These are phyloP conservation scores for Orbilia ellipsospora DNA, from an alignment of 2,329 filamentous ascomycete species.

Conservation along the genomic window DNA sequence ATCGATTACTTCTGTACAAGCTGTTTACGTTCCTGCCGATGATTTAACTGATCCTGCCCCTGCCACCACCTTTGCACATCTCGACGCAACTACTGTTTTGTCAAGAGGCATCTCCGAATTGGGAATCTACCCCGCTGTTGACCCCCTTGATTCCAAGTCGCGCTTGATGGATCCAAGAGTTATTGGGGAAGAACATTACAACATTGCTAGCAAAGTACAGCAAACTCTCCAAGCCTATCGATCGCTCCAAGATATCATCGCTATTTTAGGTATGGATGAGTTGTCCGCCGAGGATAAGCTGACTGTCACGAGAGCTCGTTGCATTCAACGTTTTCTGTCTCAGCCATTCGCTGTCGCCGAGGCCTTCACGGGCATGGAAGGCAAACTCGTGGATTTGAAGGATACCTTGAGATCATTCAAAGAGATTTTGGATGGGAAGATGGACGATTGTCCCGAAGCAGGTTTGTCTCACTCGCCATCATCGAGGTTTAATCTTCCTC, in stretches of 20 bases:
- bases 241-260: constrained; percentile 99
- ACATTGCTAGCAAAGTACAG: constrained; percentile 92
- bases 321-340: constrained; percentile 99
- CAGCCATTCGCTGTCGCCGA: constrained; percentile 95
- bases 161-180: constrained; percentile 99
- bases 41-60: constrained; percentile 99
- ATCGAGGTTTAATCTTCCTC: no score
- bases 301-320: constrained; percentile 99
- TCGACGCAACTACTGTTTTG: constrained; percentile 99
- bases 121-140: constrained; percentile 99
- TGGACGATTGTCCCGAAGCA: constrained; percentile 94
- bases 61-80: constrained; percentile 98
- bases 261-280: constrained; percentile 99
- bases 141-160: constrained; percentile 99
- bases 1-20: constrained; percentile 99
- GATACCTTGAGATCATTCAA: constrained; percentile 98
- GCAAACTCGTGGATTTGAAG: constrained; percentile 96
- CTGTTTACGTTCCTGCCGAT: constrained; percentile 99
- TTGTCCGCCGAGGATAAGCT: constrained; percentile 99
- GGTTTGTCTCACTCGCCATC: constrained; percentile 62
- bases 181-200: constrained; percentile 97
- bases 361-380: constrained; percentile 84
- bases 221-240: constrained; percentile 99
- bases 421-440: constrained; percentile 93
- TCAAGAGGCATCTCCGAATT: constrained; percentile 99